Evolutionary conservation across 2,329 filamentous ascomycete genomes (phyloP), one percentile per base, ranked within the genome.

Genomic region (Talaromyces marneffei): DNA sequence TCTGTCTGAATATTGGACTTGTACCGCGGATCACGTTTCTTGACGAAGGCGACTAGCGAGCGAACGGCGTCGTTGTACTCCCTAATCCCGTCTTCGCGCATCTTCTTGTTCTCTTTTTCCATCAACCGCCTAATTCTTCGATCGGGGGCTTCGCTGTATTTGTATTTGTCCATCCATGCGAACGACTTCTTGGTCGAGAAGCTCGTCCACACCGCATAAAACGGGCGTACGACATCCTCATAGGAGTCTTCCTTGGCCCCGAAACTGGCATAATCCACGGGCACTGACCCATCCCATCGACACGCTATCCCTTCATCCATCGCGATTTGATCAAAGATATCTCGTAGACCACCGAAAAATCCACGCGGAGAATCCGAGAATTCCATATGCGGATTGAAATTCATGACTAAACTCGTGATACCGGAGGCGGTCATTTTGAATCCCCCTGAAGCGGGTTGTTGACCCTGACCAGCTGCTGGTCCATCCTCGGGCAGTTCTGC

Each of bases 61-160:
- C 91, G 81, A 31, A 99, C 91, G 2, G 92, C 89, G 63, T 96
- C 92, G 74, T 97, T 97, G 78, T 96, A 97, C 66, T 96, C 90
- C 60, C 88, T 85, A 10, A 89, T 85, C 2, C 87, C 91, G 58
- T 93, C 89, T 20, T 97, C 92, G 57, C 94, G 85, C 25, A 88
- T 76, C 65, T 89, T 89, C 67, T 87, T 90, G 74, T 99, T 99
- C 72, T 97, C 93, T 75, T 96, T 97, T 72, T 97, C 94, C 87
- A 97, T 96, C 40, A 91, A 70, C 33, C 94, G 85, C 57, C 93
- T 86, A 16, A 91, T 82, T 39, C 88, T 85, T 56, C 94, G 86
- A 75, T 99, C 93, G 1, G 92, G 91, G 1, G 92, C 93, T 68
- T 97, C 92, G 0, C 89, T 88, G 20, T 92, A 82, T 55, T 89